Evolutionary conservation across 768 basidiomycete genomes (phyloP).

Genomic region (Mycena rosella): DNA sequence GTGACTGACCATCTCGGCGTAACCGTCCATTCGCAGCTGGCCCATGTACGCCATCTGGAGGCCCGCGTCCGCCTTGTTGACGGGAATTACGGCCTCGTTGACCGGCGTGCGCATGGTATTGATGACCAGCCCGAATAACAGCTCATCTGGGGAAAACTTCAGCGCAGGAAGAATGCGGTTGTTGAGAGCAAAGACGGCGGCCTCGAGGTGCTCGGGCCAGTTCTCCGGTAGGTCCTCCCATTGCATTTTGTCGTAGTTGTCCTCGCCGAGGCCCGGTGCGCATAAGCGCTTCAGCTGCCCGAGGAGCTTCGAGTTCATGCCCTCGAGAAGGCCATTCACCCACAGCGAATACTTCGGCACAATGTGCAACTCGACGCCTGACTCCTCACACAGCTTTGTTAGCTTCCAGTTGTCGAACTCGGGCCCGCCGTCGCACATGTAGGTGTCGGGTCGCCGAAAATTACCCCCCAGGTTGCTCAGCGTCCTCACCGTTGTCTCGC

Average conservation of each 20-base stretch:
- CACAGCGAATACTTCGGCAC: constrained; percentile 40
- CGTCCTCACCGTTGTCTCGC: neutral
- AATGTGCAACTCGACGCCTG: constrained; percentile 7
- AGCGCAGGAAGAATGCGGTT: constrained; percentile 16
- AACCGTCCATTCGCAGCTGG: constrained; percentile 39
- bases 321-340: constrained; percentile 42
- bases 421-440: constrained; percentile 5
- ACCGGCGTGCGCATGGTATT: constrained; percentile 13
- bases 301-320: constrained; percentile 41
- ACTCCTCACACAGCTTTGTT: neutral
- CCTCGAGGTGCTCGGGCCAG: constrained; percentile 45
- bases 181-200: constrained; percentile 23
- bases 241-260: constrained; percentile 16
- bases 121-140: constrained; percentile 9
- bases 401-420: constrained; percentile 6
- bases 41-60: constrained; percentile 41
- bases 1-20: constrained; percentile 30
- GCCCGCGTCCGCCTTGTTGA: constrained; percentile 13
- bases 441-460: constrained; percentile 13
- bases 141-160: constrained; percentile 13
- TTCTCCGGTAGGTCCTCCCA: constrained; percentile 32
- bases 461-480: neutral
- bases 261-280: constrained; percentile 39
- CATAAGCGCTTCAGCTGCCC: constrained; percentile 38
- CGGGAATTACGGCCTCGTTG: neutral